phyloP scores from a whole-genome alignment of 2,329 filamentous ascomycete genomes.

The Lachnellula suecica region DNA sequence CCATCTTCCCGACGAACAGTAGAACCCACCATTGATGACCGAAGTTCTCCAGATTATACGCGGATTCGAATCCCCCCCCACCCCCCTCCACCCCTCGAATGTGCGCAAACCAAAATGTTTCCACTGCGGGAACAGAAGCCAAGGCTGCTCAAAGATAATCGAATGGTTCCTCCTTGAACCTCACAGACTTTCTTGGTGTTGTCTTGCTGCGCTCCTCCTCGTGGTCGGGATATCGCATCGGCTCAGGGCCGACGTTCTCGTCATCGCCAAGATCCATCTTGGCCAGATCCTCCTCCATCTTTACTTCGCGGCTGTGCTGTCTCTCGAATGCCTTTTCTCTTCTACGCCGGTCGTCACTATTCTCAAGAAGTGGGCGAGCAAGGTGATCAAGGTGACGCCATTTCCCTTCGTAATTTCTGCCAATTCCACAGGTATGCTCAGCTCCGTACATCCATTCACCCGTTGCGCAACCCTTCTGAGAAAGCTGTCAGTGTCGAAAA shows the following conservation, averaged over 20 bases:
- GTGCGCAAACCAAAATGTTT: too few species aligned
- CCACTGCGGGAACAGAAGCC: too few species aligned
- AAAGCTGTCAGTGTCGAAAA: too few species aligned
- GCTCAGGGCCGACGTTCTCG: background rate
- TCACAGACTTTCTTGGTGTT: too few species aligned
- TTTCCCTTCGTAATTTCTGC: background rate
- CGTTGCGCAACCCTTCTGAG: background rate
- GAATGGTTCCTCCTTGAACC: background rate
- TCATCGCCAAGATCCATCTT: background rate
- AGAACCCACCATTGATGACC: too few species aligned
- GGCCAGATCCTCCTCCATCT: background rate
- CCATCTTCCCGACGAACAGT: too few species aligned
- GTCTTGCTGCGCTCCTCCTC: too few species aligned
- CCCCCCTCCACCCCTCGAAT: background rate
- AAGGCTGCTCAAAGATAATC: too few species aligned
- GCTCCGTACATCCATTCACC: background rate
- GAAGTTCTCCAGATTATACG: too few species aligned
- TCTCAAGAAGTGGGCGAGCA: background rate
- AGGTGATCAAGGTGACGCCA: background rate
- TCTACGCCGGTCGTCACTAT: background rate
- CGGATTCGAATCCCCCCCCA: too few species aligned
- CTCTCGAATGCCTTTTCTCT: background rate
- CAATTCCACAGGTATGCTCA: background rate
- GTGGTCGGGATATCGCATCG: background rate
- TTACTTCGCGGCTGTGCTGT: background rate